Percentiles rank a stretch among this genome's conserved stretches.
Evolutionary conservation across 306 rosid genomes (phyloP).

Genomic region (Luffa aegyptiaca): DNA sequence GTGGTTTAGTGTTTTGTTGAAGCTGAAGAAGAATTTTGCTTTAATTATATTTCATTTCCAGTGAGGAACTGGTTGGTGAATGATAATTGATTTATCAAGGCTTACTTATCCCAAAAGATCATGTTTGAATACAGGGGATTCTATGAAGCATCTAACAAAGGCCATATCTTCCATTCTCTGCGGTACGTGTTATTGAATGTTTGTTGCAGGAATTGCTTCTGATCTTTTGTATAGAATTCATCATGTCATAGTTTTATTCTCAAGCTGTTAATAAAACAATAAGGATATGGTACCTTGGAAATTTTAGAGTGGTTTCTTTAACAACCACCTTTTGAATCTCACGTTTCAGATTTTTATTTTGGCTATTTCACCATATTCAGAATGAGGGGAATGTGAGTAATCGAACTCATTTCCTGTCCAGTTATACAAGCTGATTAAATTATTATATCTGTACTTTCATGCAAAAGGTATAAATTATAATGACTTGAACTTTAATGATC

Average conservation of each 20-base stretch:
- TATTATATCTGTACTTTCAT: not conserved
- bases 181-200: constrained; percentile 40
- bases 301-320: not conserved
- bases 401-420: not conserved
- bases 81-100: not conserved
- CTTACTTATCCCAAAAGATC: not conserved
- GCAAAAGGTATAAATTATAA: not conserved
- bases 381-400: not conserved
- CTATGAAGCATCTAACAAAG: constrained; percentile 11
- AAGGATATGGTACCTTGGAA: not conserved
- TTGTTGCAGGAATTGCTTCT: constrained; percentile 3
- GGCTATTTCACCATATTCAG: not conserved
- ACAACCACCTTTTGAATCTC: not conserved
- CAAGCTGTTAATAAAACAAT: not conserved
- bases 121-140: constrained; percentile 44
- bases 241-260: not conserved
- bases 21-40: not conserved
- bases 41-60: not conserved
- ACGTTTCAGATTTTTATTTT: not conserved
- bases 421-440: not conserved
- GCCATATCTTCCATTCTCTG: constrained; percentile 31
- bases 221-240: not conserved
- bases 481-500: not conserved
- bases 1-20: not conserved
- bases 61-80: not conserved